phyloP scores from a whole-genome alignment of 768 basidiomycete species.

The Imleria badia region DNA sequence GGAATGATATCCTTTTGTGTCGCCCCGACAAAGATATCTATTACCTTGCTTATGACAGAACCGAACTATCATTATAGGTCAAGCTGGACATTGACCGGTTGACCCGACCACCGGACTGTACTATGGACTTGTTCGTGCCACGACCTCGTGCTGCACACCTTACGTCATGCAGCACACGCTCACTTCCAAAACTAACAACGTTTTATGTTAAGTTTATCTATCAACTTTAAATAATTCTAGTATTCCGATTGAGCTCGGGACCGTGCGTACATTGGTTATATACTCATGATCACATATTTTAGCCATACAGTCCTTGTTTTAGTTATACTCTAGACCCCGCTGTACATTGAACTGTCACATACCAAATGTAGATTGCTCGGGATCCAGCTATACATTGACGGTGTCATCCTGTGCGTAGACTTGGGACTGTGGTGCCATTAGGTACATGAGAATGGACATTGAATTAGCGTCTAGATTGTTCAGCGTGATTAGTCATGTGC shows the following conservation, averaged over 20 bases:
- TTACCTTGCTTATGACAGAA: conserved; percentile 46
- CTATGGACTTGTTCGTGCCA: conserved; percentile 9
- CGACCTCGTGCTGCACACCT: conserved; percentile 7
- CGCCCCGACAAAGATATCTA: conserved; percentile 57
- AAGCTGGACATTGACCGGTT: conserved; percentile 21
- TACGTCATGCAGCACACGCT: conserved; percentile 14
- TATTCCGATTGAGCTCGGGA: conserved; percentile 16
- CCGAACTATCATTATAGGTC: conserved; percentile 21
- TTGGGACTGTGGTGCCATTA: neutral
- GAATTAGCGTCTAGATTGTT: neutral
- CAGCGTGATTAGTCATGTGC: conserved; percentile 1
- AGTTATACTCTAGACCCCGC: conserved; percentile 12
- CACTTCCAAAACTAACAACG: neutral
- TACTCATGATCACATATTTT: neutral
- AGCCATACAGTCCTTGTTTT: neutral
- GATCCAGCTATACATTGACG: conserved; percentile 6
- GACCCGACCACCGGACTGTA: conserved; percentile 21
- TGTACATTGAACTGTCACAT: conserved; percentile 14
- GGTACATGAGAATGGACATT: conserved; percentile 12
- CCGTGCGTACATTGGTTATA: conserved; percentile 10
- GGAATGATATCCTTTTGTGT: conserved; percentile 75
- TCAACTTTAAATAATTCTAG: conserved; percentile 12
- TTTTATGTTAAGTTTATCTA: conserved; percentile 24
- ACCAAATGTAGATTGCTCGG: conserved; percentile 5
- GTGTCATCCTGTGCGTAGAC: conserved; percentile 1